These are phyloP conservation scores for Boechera divaricarpa DNA, from an alignment of 345 rosid species.

Conservation along the genomic window DNA sequence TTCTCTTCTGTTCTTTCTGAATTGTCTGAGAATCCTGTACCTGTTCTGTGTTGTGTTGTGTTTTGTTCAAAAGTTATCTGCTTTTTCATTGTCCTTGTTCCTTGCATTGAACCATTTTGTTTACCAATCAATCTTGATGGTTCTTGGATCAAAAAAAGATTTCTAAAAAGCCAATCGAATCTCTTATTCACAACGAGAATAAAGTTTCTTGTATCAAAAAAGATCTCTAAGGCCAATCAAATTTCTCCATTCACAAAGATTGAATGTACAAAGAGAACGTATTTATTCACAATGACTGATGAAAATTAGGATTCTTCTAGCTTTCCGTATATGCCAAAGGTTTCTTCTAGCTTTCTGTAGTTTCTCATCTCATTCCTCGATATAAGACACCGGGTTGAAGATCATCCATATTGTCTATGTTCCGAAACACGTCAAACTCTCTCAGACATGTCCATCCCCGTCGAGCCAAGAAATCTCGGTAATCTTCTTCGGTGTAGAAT, in stretches of 20 bases:
- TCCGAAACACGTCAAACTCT: conserved; percentile 75
- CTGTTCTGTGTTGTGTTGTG: neutral
- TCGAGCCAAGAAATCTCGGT: conserved; percentile 70
- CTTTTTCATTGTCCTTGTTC: conserved; percentile 5
- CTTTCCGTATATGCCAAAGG: neutral
- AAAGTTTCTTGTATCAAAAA: neutral
- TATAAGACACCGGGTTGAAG: conserved; percentile 79
- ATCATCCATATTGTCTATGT: conserved; percentile 82
- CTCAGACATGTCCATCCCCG: conserved; percentile 77
- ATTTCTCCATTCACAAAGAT: neutral
- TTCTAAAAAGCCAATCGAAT: neutral
- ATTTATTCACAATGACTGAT: neutral
- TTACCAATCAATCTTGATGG: neutral
- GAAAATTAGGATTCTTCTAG: neutral
- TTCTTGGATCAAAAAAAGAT: neutral
- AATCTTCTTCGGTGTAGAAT: conserved; percentile 87
- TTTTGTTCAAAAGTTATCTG: conserved; percentile 20
- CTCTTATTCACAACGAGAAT: neutral
- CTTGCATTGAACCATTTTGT: neutral
- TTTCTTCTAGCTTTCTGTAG: conserved; percentile 1
- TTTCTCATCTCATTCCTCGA: conserved; percentile 66
- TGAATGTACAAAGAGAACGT: neutral
- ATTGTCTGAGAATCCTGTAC: conserved; percentile 30
- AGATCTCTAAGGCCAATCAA: neutral
- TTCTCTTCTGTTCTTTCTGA: conserved; percentile 14